A percentile compares a stretch with the other conserved stretches of the same genome.
These are phyloP conservation scores for Ceriops tagal DNA, from an alignment of 345 rosid genomes.

Conservation along the genomic window DNA sequence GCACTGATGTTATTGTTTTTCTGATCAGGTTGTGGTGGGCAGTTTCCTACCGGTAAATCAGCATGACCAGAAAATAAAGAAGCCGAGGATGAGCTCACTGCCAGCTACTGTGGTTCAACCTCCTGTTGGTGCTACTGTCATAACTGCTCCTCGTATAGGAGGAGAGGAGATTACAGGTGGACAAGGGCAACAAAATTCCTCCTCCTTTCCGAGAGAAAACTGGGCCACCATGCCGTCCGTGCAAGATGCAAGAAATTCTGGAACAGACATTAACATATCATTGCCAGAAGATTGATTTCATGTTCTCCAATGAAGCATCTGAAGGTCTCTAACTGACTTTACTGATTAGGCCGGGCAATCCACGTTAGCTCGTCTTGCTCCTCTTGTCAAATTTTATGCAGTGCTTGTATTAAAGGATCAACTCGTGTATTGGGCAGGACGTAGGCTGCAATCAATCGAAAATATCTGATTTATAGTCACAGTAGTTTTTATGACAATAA, in stretches of 20 bases:
- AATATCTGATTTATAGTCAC: slow-evolving; percentile 9
- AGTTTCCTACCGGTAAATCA: slow-evolving; percentile 75
- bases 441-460: neutral
- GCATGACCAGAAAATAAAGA: slow-evolving; percentile 59
- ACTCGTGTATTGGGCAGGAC: slow-evolving; percentile 9
- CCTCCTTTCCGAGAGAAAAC: slow-evolving; percentile 41
- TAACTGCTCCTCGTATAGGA: slow-evolving; percentile 42
- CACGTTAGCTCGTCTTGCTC: neutral
- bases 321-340: slow-evolving; percentile 29
- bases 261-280: slow-evolving; percentile 56
- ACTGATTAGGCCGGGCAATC: slow-evolving; percentile 2
- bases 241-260: slow-evolving; percentile 42
- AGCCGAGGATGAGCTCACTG: slow-evolving; percentile 40
- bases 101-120: slow-evolving; percentile 8
- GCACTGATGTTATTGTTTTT: slow-evolving; percentile 9
- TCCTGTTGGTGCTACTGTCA: slow-evolving; percentile 22
- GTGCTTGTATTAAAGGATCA: slow-evolving; percentile 14
- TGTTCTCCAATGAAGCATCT: neutral
- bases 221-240: slow-evolving; percentile 49
- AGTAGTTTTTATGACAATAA: neutral
- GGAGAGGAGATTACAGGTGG: slow-evolving; percentile 19
- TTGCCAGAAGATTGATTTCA: slow-evolving; percentile 36
- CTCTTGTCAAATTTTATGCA: slow-evolving; percentile 7
- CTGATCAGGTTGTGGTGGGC: slow-evolving; percentile 66
- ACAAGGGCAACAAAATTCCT: slow-evolving; percentile 24